These are phyloP conservation scores for Lathyrus aphaca DNA, from an alignment of 306 rosid genomes.

Conservation along the genomic window DNA sequence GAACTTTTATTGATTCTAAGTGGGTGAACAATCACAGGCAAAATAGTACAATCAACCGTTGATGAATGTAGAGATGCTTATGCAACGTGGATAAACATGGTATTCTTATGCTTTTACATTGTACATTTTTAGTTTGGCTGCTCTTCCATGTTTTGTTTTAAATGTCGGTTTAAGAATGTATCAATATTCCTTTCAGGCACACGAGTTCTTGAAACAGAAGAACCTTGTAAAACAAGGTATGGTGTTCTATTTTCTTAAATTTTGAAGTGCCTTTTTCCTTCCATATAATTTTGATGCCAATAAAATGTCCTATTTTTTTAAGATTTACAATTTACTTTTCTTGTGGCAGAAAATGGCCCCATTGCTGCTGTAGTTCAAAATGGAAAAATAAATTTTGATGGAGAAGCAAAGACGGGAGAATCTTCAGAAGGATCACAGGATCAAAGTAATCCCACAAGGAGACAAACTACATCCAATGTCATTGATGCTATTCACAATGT, in stretches of 20 bases:
- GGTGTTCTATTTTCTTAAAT: constrained; percentile 31
- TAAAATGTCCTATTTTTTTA: constrained; percentile 1
- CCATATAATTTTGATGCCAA: constrained; percentile 24
- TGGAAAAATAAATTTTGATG: constrained; percentile 43
- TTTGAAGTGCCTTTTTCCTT: constrained; percentile 30
- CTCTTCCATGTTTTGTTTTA: constrained; percentile 11
- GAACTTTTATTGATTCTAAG: constrained; percentile 37
- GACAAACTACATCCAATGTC: constrained; percentile 39
- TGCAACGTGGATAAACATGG: constrained; percentile 75
- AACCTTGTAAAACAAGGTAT: constrained; percentile 62
- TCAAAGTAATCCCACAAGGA: constrained; percentile 37
- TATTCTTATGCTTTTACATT: constrained; percentile 31
- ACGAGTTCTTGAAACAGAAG: constrained; percentile 68
- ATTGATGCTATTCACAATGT: constrained; percentile 40
- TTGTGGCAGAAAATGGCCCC: constrained; percentile 47
- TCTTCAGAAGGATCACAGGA: constrained; percentile 53
- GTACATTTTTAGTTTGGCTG: constrained; percentile 7
- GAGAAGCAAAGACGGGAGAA: constrained; percentile 50
- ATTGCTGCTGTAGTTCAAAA: constrained; percentile 40
- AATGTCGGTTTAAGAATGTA: constrained; percentile 30
- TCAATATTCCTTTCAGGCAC: constrained; percentile 65
- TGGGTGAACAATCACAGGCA: constrained; percentile 61
- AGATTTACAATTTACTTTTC: constrained; percentile 35
- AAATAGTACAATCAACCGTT: constrained; percentile 87
- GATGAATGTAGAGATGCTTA: constrained; percentile 96